Evolutionary conservation across 2,329 filamentous ascomycete species (phyloP), one percentile per base, ranked within the genome.

Genomic region (Sporothrix curviconia): DNA sequence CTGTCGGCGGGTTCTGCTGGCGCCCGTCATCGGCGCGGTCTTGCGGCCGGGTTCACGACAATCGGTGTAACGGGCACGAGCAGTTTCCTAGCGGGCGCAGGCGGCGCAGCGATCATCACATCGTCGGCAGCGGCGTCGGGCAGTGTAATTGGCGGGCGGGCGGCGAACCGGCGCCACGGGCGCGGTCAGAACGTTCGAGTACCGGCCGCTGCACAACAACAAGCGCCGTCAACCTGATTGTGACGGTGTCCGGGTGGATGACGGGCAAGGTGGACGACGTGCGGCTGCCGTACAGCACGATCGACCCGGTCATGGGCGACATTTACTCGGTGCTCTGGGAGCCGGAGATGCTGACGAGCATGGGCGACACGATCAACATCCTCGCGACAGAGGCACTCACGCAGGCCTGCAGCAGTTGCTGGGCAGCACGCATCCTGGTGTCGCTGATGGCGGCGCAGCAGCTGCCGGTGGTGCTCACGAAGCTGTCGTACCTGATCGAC

Each of bases 341-440:
- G 71, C 95, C 94, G 3, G 94, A 99, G 69, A 95, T 99, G 92
- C 80, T 99, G 68, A 87, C 85, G 65, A 96, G 90, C 72, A 99
- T 96, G 86, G 94, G 94, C 81, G 90, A 94, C 69, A 99, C 94
- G 46, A 97, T 99, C 67, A 96, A 96, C 66, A 97, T 99, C 72
- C 77, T 99, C 62, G 94, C 94, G 58, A 99, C 94, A 34, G 94
- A 99, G 83, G 94, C 94, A 66, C 83, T 99, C 60, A 96, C 94
- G 0, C 90, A 96, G 80, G 92, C 62, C 82, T 99, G 30, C 94
- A 99, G 74, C 94, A 97, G 80, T 85, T 97, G 7, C 79, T 99
- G 12, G 94, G 89, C 43, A 94, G 84, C 67, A 97, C 94, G n/a
- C 0, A 86, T 99, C 54, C 77, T 99, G 15, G 84, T 92, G 54